These are phyloP conservation scores for Zygosaccharomyces bailii DNA, from an alignment of 805 yeast genomes.

Conservation along the genomic window DNA sequence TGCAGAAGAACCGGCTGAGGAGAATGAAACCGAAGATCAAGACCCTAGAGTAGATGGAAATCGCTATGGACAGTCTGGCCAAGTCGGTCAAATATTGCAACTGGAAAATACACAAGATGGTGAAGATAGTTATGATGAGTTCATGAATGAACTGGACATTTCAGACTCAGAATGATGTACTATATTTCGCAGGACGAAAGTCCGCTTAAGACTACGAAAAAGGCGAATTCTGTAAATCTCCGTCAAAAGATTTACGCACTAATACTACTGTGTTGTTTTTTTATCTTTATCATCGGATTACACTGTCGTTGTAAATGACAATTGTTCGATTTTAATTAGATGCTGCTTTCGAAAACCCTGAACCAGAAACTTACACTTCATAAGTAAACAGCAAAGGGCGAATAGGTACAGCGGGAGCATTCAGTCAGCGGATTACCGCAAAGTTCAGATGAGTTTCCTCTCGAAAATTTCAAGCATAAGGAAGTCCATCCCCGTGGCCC, in stretches of 20 bases:
- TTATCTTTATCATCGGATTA: not conserved
- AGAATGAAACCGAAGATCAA: not conserved
- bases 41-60: not conserved
- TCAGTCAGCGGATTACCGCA: slow-evolving; percentile 4
- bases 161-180: slow-evolving; percentile 11
- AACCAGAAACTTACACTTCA: not conserved
- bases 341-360: not conserved
- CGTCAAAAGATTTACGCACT: too few species aligned
- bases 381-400: not conserved
- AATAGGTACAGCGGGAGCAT: not conserved
- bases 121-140: slow-evolving; percentile 34
- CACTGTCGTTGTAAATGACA: not conserved
- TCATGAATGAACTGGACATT: slow-evolving; percentile 31
- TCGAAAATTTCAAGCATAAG: slow-evolving; percentile 31
- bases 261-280: not conserved
- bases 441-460: slow-evolving; percentile 31
- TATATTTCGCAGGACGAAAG: not conserved
- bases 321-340: not conserved
- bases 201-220: too few species aligned
- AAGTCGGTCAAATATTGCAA: not conserved
- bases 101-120: slow-evolving; percentile 6
- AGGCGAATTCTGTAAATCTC: too few species aligned
- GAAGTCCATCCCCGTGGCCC: slow-evolving; percentile 18
- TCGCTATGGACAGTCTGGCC: slow-evolving; percentile 6
- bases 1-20: not conserved